Evolutionary conservation across 371 early-diverging fungal species (phyloP).

Genomic region (Mucor saturninus): DNA sequence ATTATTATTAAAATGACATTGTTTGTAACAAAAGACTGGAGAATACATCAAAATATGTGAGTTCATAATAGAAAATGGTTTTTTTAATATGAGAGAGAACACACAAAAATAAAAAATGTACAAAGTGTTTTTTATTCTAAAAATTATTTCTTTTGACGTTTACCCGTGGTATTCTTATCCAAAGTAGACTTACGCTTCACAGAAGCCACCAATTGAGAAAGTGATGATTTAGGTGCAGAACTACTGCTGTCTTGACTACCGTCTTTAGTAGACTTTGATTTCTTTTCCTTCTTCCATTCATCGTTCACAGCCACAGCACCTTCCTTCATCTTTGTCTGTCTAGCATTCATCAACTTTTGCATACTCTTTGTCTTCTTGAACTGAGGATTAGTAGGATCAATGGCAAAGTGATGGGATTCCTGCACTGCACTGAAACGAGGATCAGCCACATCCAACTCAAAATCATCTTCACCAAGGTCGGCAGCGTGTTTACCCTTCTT

Average conservation of each 20-base stretch:
- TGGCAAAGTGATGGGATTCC: slow-evolving; percentile 88
- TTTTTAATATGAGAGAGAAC: neutral
- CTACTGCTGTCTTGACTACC: neutral
- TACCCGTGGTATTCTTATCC: slow-evolving; percentile 41
- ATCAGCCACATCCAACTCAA: slow-evolving; percentile 84
- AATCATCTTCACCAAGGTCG: slow-evolving; percentile 70
- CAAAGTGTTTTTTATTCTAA: neutral
- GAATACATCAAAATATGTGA: neutral
- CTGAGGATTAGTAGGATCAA: slow-evolving; percentile 94
- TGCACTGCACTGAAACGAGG: slow-evolving; percentile 85
- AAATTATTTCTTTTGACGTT: slow-evolving; percentile 47
- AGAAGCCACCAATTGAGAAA: slow-evolving; percentile 57
- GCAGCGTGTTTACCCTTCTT: slow-evolving; percentile 46
- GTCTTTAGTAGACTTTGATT: slow-evolving; percentile 9
- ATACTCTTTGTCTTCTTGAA: slow-evolving; percentile 95
- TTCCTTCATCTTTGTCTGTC: slow-evolving; percentile 62
- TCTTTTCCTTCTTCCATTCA: slow-evolving; percentile 42
- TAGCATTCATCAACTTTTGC: slow-evolving; percentile 75
- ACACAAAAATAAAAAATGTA: neutral
- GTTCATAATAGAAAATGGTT: neutral
- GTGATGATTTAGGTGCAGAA: slow-evolving; percentile 37
- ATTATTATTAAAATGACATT: too few species aligned
- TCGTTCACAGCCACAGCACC: slow-evolving; percentile 21
- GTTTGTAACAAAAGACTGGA: slow-evolving; percentile 21
- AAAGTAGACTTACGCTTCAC: slow-evolving; percentile 65